phyloP scores from a whole-genome alignment of 495 filamentous ascomycete genomes.

The Aspergillus leporis region DNA sequence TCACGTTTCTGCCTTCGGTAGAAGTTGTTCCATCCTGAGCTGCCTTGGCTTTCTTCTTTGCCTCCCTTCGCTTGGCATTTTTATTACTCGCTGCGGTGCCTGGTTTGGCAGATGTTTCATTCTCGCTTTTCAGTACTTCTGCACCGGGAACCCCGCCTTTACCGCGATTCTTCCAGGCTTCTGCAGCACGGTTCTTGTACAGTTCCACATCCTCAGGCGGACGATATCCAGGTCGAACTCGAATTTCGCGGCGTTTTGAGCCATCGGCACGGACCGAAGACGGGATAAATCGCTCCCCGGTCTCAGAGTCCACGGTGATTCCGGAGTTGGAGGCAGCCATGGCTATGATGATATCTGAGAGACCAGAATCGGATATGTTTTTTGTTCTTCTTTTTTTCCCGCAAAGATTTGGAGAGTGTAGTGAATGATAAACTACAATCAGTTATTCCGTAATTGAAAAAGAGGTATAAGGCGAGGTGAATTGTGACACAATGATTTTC shows the following conservation, averaged over 20 bases:
- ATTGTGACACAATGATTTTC: slow-evolving; percentile 5
- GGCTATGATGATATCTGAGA: neutral
- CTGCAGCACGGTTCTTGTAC: slow-evolving; percentile 90
- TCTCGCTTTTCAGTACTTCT: slow-evolving; percentile 56
- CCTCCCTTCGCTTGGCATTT: slow-evolving; percentile 91
- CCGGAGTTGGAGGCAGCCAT: slow-evolving; percentile 56
- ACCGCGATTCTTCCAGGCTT: slow-evolving; percentile 80
- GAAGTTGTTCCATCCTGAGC: slow-evolving; percentile 36
- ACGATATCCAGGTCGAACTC: slow-evolving; percentile 87
- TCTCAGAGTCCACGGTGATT: slow-evolving; percentile 68
- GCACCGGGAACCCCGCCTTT: slow-evolving; percentile 80
- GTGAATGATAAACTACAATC: neutral
- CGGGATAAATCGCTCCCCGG: slow-evolving; percentile 85
- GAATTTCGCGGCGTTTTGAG: slow-evolving; percentile 84
- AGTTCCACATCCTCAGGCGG: slow-evolving; percentile 96
- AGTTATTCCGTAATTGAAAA: neutral
- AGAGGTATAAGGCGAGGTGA: neutral
- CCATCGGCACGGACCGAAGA: slow-evolving; percentile 85
- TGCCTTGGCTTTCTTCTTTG: slow-evolving; percentile 82
- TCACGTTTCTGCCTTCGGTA: slow-evolving; percentile 39
- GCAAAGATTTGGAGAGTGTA: neutral
- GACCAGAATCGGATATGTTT: neutral
- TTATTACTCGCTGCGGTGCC: slow-evolving; percentile 67
- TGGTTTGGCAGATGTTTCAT: slow-evolving; percentile 41
- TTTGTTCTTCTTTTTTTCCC: neutral